Percentiles rank a stretch among this genome's conserved stretches.
These are phyloP conservation scores for Metschnikowia lachancei DNA, from an alignment of 805 yeast genomes.

Conservation along the genomic window DNA sequence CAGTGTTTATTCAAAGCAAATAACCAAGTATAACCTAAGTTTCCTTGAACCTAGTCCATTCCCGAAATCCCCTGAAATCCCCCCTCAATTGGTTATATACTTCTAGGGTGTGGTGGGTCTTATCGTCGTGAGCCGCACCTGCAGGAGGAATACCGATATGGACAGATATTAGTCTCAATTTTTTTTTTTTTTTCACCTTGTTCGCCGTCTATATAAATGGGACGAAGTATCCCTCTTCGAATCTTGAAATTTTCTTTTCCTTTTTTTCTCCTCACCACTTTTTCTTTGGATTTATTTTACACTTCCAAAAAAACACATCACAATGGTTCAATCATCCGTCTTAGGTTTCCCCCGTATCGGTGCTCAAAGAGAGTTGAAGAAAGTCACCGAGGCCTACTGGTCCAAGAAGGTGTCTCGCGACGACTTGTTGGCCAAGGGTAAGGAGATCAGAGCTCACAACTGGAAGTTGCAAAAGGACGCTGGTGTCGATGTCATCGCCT, in stretches of 20 bases:
- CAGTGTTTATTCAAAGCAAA: too few species aligned
- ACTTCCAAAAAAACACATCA: constrained; percentile 15
- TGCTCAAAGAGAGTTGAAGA: constrained; percentile 98
- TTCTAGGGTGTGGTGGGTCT: background rate
- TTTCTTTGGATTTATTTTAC: constrained; percentile 3
- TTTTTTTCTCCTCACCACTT: constrained; percentile 1
- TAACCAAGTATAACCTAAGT: too few species aligned
- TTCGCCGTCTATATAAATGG: constrained; percentile 7
- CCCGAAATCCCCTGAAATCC: too few species aligned
- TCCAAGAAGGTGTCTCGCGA: constrained; percentile 85
- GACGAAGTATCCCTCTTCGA: background rate
- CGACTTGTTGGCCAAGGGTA: constrained; percentile 87
- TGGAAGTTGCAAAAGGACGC: constrained; percentile 98
- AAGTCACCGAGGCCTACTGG: constrained; percentile 99
- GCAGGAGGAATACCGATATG: constrained; percentile 4
- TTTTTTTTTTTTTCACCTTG: constrained; percentile 6
- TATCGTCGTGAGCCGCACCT: constrained; percentile 3
- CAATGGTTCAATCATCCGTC: constrained; percentile 94
- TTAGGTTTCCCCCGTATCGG: constrained; percentile 99
- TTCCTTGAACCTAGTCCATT: too few species aligned
- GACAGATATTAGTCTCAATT: constrained; percentile 2
- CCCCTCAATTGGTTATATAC: too few species aligned
- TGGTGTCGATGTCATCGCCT: constrained; percentile 95
- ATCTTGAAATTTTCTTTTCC: background rate
- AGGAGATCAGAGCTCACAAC: constrained; percentile 91